phyloP scores from a whole-genome alignment of 2,329 filamentous ascomycete genomes.

The Exophiala bonariae region DNA sequence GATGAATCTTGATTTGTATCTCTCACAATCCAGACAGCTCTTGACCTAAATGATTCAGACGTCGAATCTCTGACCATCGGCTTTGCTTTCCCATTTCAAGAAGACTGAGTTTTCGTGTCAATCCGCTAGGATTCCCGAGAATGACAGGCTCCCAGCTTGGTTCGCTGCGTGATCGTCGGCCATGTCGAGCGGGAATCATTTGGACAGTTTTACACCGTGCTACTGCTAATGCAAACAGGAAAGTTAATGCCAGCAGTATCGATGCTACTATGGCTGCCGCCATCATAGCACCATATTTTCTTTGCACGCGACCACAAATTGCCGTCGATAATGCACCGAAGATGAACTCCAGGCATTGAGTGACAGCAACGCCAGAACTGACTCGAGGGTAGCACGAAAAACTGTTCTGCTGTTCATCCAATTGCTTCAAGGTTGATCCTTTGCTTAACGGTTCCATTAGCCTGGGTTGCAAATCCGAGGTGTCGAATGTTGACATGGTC shows the following conservation, averaged over 20 bases:
- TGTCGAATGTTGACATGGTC: slow-evolving; percentile 80
- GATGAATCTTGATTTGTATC: no score
- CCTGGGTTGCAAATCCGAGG: slow-evolving; percentile 73
- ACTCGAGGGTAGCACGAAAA: slow-evolving; percentile 77
- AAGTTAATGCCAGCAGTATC: slow-evolving; percentile 64
- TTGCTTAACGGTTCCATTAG: slow-evolving; percentile 59
- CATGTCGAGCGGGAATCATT: slow-evolving; percentile 58
- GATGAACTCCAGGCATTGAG: slow-evolving; percentile 69
- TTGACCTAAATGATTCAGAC: slow-evolving; percentile 52
- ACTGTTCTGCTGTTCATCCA: slow-evolving; percentile 59
- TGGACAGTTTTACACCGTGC: slow-evolving; percentile 65
- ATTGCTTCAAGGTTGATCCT: slow-evolving; percentile 39
- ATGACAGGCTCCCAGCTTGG: slow-evolving; percentile 64
- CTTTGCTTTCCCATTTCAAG: slow-evolving; percentile 68
- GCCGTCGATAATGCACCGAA: slow-evolving; percentile 68
- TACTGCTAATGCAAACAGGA: slow-evolving; percentile 63
- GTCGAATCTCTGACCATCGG: slow-evolving; percentile 71
- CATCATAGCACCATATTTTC: slow-evolving; percentile 65
- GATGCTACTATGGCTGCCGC: slow-evolving; percentile 69
- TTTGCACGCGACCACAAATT: slow-evolving; percentile 66
- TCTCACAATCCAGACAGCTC: slow-evolving; percentile 1
- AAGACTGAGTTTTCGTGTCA: slow-evolving; percentile 68
- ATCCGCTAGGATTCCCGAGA: slow-evolving; percentile 70
- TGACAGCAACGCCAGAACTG: slow-evolving; percentile 67
- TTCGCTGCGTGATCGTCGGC: slow-evolving; percentile 1